Evolutionary conservation across 495 filamentous ascomycete species (phyloP).

Genomic region (Talaromyces nanjingensis): DNA sequence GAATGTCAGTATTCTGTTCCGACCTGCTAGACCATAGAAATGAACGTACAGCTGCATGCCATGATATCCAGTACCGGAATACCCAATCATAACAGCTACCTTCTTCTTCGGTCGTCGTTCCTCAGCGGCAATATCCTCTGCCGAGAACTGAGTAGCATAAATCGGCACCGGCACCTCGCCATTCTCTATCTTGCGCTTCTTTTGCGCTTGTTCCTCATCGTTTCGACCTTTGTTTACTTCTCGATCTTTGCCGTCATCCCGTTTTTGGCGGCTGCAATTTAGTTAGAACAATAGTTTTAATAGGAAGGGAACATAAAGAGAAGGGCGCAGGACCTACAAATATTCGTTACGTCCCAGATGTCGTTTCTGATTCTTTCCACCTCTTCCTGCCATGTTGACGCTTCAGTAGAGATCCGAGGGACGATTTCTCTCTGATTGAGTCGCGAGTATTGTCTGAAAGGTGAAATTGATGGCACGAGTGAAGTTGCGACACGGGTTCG

Average conservation of each 20-base stretch:
- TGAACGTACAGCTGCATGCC: slow-evolving; percentile 75
- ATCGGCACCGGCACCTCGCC: slow-evolving; percentile 36
- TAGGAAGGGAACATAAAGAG: neutral
- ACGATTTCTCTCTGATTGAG: no score
- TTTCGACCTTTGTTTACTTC: slow-evolving; percentile 43
- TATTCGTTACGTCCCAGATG: slow-evolving; percentile 62
- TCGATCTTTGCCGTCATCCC: slow-evolving; percentile 42
- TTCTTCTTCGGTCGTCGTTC: slow-evolving; percentile 87
- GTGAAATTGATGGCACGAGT: neutral
- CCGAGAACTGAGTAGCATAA: slow-evolving; percentile 52
- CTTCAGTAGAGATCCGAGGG: neutral
- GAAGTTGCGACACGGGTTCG: neutral
- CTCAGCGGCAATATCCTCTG: slow-evolving; percentile 79
- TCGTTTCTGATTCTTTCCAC: slow-evolving; percentile 49
- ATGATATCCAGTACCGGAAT: slow-evolving; percentile 94
- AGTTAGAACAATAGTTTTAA: slow-evolving; percentile 35
- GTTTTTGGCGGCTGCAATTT: slow-evolving; percentile 48
- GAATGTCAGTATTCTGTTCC: slow-evolving; percentile 22
- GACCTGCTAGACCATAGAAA: neutral
- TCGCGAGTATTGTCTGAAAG: neutral
- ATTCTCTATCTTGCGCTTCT: slow-evolving; percentile 50
- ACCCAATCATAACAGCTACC: slow-evolving; percentile 89
- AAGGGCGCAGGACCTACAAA: slow-evolving; percentile 39
- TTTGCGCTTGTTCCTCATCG: slow-evolving; percentile 46
- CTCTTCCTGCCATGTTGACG: slow-evolving; percentile 18